phyloP scores from a whole-genome alignment of 2,329 filamentous ascomycete species.

The Xylariomycetidae sp. region DNA sequence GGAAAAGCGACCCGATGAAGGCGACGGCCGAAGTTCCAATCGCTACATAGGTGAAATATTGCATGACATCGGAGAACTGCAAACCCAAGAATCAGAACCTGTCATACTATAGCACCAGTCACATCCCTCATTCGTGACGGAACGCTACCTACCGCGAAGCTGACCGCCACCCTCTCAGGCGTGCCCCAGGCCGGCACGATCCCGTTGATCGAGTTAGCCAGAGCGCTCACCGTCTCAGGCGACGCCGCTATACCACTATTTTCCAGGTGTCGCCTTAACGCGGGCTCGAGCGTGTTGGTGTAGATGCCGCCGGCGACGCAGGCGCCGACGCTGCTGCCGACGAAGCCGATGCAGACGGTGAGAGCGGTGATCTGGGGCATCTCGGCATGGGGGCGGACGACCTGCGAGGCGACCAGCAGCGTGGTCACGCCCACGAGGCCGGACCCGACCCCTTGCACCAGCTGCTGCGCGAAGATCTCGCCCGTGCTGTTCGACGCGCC shows the following conservation, averaged over 20 bases:
- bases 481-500: slow-evolving; percentile 36
- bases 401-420: slow-evolving; percentile 39
- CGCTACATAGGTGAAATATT: slow-evolving; percentile 22
- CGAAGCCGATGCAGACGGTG: slow-evolving; percentile 36
- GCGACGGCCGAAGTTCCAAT: slow-evolving; percentile 16
- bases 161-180: slow-evolving; percentile 35
- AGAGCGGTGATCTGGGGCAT: slow-evolving; percentile 44
- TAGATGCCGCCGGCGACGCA: slow-evolving; percentile 46
- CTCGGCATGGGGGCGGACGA: slow-evolving; percentile 39
- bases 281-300: slow-evolving; percentile 37
- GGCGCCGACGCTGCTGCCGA: slow-evolving; percentile 33
- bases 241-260: slow-evolving; percentile 26
- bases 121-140: too few relatives aligned
- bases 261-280: slow-evolving; percentile 32
- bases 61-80: slow-evolving; percentile 23
- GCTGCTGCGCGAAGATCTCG: slow-evolving; percentile 44
- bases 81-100: not conserved
- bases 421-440: slow-evolving; percentile 41
- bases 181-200: slow-evolving; percentile 36
- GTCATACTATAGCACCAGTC: not conserved
- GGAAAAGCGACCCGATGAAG: slow-evolving; percentile 15
- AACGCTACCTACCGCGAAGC: slow-evolving; percentile 32
- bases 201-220: slow-evolving; percentile 42
- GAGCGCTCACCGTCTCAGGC: slow-evolving; percentile 26
- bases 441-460: slow-evolving; percentile 42